Conservation (phyloP, 129 eudicot species). For the Flaveria sonorensis region DNA sequence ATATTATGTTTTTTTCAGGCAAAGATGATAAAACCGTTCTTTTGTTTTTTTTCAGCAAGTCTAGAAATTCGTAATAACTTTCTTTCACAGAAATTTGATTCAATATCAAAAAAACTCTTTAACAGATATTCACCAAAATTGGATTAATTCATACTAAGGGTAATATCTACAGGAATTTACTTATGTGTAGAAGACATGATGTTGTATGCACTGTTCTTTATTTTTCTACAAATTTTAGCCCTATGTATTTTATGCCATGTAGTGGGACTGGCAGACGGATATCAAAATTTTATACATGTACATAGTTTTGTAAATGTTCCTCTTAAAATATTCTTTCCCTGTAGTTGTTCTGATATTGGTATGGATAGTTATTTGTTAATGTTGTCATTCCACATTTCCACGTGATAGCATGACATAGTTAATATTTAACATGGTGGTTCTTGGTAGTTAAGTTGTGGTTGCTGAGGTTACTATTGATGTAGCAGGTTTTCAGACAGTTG, state of each 20-base stretch:
- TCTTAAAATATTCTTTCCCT: not conserved
- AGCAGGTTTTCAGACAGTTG: conserved; percentile 99
- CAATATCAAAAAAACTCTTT: not conserved
- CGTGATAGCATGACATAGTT: conserved; percentile 26
- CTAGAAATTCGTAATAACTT: not conserved
- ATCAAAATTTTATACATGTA: not conserved
- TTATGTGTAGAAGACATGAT: not conserved
- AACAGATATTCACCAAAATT: not conserved
- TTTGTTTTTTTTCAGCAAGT: not conserved
- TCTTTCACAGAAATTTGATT: not conserved
- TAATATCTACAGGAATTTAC: not conserved
- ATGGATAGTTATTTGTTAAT: conserved; percentile 10
- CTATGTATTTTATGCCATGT: conserved; percentile 7
- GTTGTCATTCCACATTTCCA: conserved; percentile 4
- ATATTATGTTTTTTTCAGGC: too few relatives aligned
- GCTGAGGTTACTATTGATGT: conserved; percentile 96
- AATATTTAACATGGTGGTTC: conserved; percentile 28
- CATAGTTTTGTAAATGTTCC: not conserved
- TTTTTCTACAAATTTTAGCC: not conserved
- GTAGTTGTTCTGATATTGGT: conserved; percentile 15
- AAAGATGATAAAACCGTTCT: too few relatives aligned
- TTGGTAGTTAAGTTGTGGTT: conserved; percentile 42
- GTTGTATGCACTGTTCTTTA: not conserved
- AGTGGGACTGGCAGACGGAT: conserved; percentile 20
- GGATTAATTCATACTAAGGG: not conserved